Evolutionary conservation across 2,329 filamentous ascomycete genomes (phyloP), one percentile per base, ranked within the genome.

Genomic region (Pseudogymnoascus sp.): DNA sequence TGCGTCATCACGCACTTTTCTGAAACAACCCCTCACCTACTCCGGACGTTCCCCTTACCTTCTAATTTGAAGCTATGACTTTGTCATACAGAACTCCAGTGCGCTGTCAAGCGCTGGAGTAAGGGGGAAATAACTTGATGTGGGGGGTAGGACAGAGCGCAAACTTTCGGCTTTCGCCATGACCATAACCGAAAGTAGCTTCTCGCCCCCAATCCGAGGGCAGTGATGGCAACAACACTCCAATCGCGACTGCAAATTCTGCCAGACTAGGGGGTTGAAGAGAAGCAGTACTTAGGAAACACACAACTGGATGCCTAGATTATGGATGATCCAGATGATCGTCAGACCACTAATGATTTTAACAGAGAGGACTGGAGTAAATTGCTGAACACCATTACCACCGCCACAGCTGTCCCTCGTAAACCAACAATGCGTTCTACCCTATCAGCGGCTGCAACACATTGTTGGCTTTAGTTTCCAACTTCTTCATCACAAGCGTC

Each of bases 11-110:
- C 31, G 6, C 50, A 33, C 3, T 33, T 56, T 19, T 56, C 50
- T 35, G 50, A 56, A 56, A 56, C 50, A 56, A 21, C 50, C 29
- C 50, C 50, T 56, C 50, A 56, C 50, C 29, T 56, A 56, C 29
- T 56, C n/a, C 50, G 11, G 6, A 33, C 15, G 3, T 19, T 10
- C 1, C 26, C 44, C 26, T 53, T 53, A 56, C 50, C 50, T 56
- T 35, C n/a, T 9, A 56, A 56, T 56, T 35, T 7, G 29, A 35
- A 56, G 50, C 50, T 56, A 4, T 33, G n/a, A 17, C 10, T 4
- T 56, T 56, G 50, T 56, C 50, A 56, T 7, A 35, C 29, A 35
- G 17, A 35, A n/a, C 29, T 56, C 2, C 7, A 6, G 50, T 56
- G 50, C 35, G 50, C 17, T 35, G 50, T 56, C 2, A 19, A 10